Percentiles rank a stretch among this genome's conserved stretches.
phyloP scores from a whole-genome alignment of 2,329 filamentous ascomycete genomes.

The Verticillium nonalfalfae region DNA sequence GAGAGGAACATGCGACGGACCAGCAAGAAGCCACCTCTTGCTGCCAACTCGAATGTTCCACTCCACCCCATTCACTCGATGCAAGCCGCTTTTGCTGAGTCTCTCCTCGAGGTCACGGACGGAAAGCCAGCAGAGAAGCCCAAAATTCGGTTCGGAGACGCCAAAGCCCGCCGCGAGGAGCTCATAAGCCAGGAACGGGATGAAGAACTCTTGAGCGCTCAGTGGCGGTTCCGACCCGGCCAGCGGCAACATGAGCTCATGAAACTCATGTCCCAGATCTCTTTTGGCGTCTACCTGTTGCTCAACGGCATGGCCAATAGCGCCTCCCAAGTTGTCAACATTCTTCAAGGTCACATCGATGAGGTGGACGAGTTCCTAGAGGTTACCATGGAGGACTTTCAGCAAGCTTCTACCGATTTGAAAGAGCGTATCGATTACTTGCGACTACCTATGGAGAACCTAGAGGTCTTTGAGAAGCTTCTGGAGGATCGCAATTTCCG shows the following conservation, averaged over 20 bases:
- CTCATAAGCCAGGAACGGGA: constrained; percentile 63
- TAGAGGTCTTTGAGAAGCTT: constrained; percentile 79
- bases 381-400: constrained; percentile 77
- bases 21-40: constrained; percentile 5
- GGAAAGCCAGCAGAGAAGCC: constrained; percentile 39
- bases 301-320: constrained; percentile 83
- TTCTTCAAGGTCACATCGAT: constrained; percentile 86
- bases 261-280: constrained; percentile 87
- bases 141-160: constrained; percentile 46
- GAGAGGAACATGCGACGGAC: constrained; percentile 5
- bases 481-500: constrained; percentile 80
- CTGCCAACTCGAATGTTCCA: constrained; percentile 21
- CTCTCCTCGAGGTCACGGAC: constrained; percentile 64
- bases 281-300: constrained; percentile 86
- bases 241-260: constrained; percentile 81
- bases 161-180: constrained; percentile 55
- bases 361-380: constrained; percentile 91
- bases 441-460: constrained; percentile 76
- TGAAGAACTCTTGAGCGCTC: constrained; percentile 63
- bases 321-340: constrained; percentile 79
- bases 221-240: constrained; percentile 70
- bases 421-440: constrained; percentile 73
- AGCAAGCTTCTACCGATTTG: constrained; percentile 72
- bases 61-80: constrained; percentile 67
- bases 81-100: constrained; percentile 79